Conservation (phyloP, 108 stramenopile genomes). For the Nitzschia putrida region DNA sequence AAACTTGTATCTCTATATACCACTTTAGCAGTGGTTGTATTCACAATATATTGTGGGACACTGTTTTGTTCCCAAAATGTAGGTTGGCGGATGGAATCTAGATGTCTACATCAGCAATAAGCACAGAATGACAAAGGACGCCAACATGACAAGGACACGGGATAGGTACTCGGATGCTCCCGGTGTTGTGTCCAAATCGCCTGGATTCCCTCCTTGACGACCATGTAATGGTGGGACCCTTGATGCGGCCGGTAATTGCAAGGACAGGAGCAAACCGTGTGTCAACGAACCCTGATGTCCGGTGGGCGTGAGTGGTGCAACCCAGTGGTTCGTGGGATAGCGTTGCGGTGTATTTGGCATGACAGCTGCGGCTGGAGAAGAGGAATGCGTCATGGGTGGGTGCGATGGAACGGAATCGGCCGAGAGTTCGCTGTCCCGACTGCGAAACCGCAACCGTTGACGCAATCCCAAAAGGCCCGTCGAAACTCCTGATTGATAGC, state of each 20-base stretch:
- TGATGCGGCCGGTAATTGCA: slow-evolving; percentile 25
- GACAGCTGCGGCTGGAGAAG: slow-evolving; percentile 11
- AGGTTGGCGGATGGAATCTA: no score
- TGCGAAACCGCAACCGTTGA: slow-evolving; percentile 21
- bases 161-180: slow-evolving; percentile 62
- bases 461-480: slow-evolving; percentile 6
- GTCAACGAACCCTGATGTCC: slow-evolving; percentile 37
- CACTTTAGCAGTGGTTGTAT: no score
- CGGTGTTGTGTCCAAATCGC: slow-evolving; percentile 22
- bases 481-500: neutral
- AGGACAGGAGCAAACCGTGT: slow-evolving; percentile 35
- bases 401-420: slow-evolving; percentile 11
- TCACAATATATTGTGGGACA: no score
- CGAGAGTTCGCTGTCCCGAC: slow-evolving; percentile 16
- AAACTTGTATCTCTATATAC: no score
- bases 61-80: no score
- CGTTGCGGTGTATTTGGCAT: slow-evolving; percentile 6
- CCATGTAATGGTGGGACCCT: slow-evolving; percentile 19
- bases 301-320: slow-evolving; percentile 31
- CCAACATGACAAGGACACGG: slow-evolving; percentile 65
- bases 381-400: slow-evolving; percentile 8
- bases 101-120: slow-evolving; percentile 58
- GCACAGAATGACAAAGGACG: slow-evolving; percentile 78
- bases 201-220: neutral
- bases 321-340: neutral